phyloP scores from a whole-genome alignment of 805 yeast genomes.

The Schwanniomyces yamadae region DNA sequence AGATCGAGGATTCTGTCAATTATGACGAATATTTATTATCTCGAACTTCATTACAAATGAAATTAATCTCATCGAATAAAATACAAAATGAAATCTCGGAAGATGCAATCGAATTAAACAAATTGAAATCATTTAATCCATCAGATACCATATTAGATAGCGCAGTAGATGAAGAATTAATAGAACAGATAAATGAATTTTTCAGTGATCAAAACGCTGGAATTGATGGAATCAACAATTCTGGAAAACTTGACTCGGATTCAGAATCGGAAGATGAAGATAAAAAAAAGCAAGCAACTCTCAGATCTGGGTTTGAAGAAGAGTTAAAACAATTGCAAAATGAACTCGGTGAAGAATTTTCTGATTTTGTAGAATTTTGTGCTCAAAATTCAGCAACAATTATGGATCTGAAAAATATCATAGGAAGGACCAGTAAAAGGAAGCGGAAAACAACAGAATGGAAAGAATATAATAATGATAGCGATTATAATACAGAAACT shows the following conservation, averaged over 20 bases:
- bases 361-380: constrained; percentile 9
- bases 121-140: constrained; percentile 1
- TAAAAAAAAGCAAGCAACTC: constrained; percentile 13
- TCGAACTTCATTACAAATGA: constrained; percentile 10
- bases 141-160: neutral
- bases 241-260: constrained; percentile 2
- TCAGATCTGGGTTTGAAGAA: no score
- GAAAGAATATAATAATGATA: constrained; percentile 14
- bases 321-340: constrained; percentile 18
- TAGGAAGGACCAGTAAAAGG: neutral
- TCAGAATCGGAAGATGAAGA: constrained; percentile 12
- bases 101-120: constrained; percentile 6
- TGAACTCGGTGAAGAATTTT: constrained; percentile 9
- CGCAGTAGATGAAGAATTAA: constrained; percentile 6
- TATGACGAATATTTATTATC: constrained; percentile 5
- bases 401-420: neutral
- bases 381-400: constrained; percentile 10
- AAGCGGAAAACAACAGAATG: constrained; percentile 7
- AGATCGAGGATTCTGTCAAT: no score
- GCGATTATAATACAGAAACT: constrained; percentile 16
- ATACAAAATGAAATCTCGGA: constrained; percentile 1
- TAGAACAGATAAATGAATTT: constrained; percentile 6
- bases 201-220: constrained; percentile 9
- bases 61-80: constrained; percentile 8
- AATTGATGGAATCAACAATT: constrained; percentile 9